Conservation (phyloP, 768 basidiomycete genomes). For the Mycena chlorophos region DNA sequence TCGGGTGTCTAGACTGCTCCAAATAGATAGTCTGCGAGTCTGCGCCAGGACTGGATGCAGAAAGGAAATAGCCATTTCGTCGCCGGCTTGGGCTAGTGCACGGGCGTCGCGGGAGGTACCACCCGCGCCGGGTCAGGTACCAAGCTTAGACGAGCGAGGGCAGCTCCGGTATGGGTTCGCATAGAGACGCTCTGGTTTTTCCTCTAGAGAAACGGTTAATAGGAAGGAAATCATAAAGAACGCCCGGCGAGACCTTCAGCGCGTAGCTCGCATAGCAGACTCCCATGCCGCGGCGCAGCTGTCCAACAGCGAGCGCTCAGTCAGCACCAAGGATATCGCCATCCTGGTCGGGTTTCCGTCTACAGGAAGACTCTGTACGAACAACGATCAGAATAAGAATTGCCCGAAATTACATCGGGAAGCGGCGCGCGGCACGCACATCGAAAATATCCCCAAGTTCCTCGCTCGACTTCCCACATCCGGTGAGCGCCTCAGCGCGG, state of each 20-base stretch:
- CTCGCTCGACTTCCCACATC: slow-evolving; percentile 13
- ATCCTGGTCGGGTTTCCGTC: slow-evolving; percentile 39
- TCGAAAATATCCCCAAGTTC: slow-evolving; percentile 41
- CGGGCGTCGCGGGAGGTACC: too few species aligned
- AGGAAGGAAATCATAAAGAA: too few species aligned
- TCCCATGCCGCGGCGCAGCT: slow-evolving; percentile 50
- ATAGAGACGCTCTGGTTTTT: too few species aligned
- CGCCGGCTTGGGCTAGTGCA: too few species aligned
- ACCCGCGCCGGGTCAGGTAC: too few species aligned
- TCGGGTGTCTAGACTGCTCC: too few species aligned
- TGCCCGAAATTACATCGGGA: not conserved
- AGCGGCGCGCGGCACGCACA: slow-evolving; percentile 27
- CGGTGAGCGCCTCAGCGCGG: slow-evolving; percentile 33
- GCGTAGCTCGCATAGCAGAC: slow-evolving; percentile 10
- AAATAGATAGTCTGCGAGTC: too few species aligned
- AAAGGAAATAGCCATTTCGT: too few species aligned
- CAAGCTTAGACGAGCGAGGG: too few species aligned
- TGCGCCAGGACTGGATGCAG: too few species aligned
- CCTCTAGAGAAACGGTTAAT: too few species aligned
- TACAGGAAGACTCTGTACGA: slow-evolving; percentile 28
- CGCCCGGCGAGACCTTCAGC: not conserved
- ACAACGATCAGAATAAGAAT: slow-evolving; percentile 5
- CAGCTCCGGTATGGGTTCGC: too few species aligned
- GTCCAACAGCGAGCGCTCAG: slow-evolving; percentile 54
- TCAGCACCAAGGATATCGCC: slow-evolving; percentile 48